phyloP scores from a whole-genome alignment of 495 filamentous ascomycete genomes.

The Penicillium robsamsonii region DNA sequence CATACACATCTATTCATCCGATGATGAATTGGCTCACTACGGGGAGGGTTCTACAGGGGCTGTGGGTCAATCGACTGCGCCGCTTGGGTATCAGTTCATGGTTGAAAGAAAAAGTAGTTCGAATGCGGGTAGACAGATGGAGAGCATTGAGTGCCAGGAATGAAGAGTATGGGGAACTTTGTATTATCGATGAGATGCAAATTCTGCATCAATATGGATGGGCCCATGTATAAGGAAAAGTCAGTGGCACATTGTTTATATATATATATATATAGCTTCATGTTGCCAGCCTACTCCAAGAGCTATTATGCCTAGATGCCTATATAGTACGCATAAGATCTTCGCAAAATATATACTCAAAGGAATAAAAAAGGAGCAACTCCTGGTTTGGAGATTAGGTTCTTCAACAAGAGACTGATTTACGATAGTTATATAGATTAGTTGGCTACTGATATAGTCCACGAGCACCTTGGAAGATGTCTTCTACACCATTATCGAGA shows the following conservation, averaged over 20 bases:
- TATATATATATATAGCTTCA: background rate
- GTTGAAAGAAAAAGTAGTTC: slow-evolving; percentile 40
- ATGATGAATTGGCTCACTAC: slow-evolving; percentile 39
- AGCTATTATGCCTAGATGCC: too few relatives aligned
- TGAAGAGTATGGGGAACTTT: slow-evolving; percentile 58
- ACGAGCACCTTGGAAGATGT: background rate
- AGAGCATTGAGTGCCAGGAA: slow-evolving; percentile 32
- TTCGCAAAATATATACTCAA: background rate
- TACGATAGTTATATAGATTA: background rate
- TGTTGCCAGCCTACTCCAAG: background rate
- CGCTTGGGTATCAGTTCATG: slow-evolving; percentile 45
- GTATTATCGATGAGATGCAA: slow-evolving; percentile 84
- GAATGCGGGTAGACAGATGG: slow-evolving; percentile 42
- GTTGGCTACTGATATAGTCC: background rate
- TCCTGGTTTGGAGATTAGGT: background rate
- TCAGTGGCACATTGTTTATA: background rate
- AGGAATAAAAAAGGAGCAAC: background rate
- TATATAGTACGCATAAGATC: background rate
- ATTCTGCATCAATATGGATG: slow-evolving; percentile 72
- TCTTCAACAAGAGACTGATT: background rate
- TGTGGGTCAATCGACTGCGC: slow-evolving; percentile 59
- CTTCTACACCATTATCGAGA: background rate
- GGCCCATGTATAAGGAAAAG: slow-evolving; percentile 59
- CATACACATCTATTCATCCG: slow-evolving; percentile 55
- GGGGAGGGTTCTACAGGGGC: slow-evolving; percentile 34